Percentiles rank a stretch among this genome's conserved stretches.
Conservation (phyloP, 2,329 filamentous ascomycete species). For the Ilyonectria destructans region DNA sequence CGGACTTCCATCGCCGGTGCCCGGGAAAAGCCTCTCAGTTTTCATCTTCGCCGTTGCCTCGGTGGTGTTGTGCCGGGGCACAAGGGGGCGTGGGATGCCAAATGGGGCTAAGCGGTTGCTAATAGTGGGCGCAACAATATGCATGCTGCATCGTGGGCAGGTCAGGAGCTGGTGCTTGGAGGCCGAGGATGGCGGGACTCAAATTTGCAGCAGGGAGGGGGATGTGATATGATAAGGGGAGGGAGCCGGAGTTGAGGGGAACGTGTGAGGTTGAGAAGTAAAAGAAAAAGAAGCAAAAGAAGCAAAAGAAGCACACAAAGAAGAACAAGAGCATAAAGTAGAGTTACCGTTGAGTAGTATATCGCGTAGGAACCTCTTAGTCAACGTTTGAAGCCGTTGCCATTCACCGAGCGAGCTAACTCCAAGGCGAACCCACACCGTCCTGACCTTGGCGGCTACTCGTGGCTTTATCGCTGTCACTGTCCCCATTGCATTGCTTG, state of each 20-base stretch:
- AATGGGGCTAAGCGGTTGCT: constrained; percentile 42
- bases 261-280: background rate
- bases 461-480: constrained; percentile 15
- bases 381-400: background rate
- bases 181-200: constrained; percentile 7
- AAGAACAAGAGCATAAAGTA: background rate
- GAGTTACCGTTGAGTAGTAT: background rate
- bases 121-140: constrained; percentile 37
- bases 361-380: background rate
- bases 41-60: constrained; percentile 26
- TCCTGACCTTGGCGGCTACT: constrained; percentile 24
- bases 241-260: too few relatives aligned
- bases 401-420: constrained; percentile 26
- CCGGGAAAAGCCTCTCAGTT: background rate
- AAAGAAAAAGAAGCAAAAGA: too few relatives aligned
- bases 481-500: background rate
- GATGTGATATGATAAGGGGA: background rate
- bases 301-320: too few relatives aligned
- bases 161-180: constrained; percentile 27
- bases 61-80: constrained; percentile 47
- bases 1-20: constrained; percentile 29
- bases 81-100: constrained; percentile 22
- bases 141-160: constrained; percentile 18
- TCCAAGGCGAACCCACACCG: constrained; percentile 23
- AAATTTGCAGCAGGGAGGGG: constrained; percentile 3